Percentiles rank a stretch among this genome's conserved stretches.
Evolutionary conservation across 2,329 filamentous ascomycete species (phyloP).

Genomic region (Neurospora sp.): DNA sequence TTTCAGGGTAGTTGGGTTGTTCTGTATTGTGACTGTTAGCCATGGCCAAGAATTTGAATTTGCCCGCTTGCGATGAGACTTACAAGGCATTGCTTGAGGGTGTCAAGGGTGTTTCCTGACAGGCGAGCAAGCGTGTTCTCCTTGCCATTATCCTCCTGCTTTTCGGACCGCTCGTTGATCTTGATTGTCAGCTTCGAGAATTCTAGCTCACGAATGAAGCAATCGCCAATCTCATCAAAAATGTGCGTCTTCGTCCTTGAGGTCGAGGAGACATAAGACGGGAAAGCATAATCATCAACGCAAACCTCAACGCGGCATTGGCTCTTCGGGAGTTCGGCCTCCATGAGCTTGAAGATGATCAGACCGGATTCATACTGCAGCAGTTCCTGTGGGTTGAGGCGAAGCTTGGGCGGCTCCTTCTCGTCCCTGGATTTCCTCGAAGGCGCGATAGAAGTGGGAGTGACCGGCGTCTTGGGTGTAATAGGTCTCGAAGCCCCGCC

Average conservation of each 20-base stretch:
- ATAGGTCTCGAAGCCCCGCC: constrained; percentile 25
- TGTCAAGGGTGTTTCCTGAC: constrained; percentile 75
- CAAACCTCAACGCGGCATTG: constrained; percentile 76
- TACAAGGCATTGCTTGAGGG: constrained; percentile 78
- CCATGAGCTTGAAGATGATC: constrained; percentile 87
- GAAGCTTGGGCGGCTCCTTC: constrained; percentile 62
- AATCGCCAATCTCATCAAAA: constrained; percentile 90
- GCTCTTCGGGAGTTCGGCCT: constrained; percentile 69
- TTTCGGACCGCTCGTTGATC: constrained; percentile 69
- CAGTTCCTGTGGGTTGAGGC: constrained; percentile 69
- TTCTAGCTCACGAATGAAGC: constrained; percentile 93
- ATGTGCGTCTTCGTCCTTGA: constrained; percentile 58
- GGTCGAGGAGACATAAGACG: constrained; percentile 73
- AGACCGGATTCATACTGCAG: constrained; percentile 81
- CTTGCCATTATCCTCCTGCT: constrained; percentile 57
- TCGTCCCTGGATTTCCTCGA: constrained; percentile 41
- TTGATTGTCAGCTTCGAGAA: constrained; percentile 88
- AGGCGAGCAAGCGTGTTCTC: constrained; percentile 74
- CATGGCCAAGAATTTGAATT: neutral
- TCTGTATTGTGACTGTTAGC: constrained; percentile 37
- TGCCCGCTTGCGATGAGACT: constrained; percentile 22
- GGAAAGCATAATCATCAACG: constrained; percentile 91
- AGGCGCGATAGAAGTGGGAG: constrained; percentile 33
- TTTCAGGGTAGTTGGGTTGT: constrained; percentile 77
- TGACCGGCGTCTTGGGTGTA: constrained; percentile 33